Evolutionary conservation across 139 green algal genomes (phyloP).

Genomic region (Haematococcus sp.): DNA sequence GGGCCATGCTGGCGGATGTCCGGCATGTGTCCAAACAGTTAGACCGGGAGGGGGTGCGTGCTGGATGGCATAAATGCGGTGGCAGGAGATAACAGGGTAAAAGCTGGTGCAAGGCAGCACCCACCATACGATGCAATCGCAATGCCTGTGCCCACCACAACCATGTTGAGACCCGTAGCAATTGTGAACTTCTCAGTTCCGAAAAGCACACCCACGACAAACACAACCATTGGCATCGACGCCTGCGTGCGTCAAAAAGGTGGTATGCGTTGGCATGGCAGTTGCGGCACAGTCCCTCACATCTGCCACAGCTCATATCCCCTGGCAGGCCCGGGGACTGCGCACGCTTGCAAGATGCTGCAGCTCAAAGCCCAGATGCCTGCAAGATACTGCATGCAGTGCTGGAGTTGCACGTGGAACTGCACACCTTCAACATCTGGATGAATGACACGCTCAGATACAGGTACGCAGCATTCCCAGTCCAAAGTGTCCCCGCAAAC

Average conservation of each 20-base stretch:
- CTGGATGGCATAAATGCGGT: neutral
- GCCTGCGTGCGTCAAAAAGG: slow-evolving; percentile 21
- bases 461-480: slow-evolving; percentile 90
- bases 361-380: neutral
- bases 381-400: neutral
- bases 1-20: no score
- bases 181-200: slow-evolving; percentile 68
- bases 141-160: slow-evolving; percentile 77
- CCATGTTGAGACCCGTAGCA: slow-evolving; percentile 65
- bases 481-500: slow-evolving; percentile 85
- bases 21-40: no score
- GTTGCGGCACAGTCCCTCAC: neutral
- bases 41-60: no score
- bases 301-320: neutral
- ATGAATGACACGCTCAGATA: slow-evolving; percentile 94
- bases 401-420: neutral
- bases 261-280: no score
- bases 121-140: slow-evolving; percentile 65
- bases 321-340: no score
- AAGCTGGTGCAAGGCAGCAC: slow-evolving; percentile 11
- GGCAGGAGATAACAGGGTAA: neutral
- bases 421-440: slow-evolving; percentile 88
- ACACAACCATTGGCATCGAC: slow-evolving; percentile 50
- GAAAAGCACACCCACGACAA: slow-evolving; percentile 54
- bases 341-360: no score